Conservation (phyloP, 345 rosid genomes). For the Euphorbia pulcherrima region DNA sequence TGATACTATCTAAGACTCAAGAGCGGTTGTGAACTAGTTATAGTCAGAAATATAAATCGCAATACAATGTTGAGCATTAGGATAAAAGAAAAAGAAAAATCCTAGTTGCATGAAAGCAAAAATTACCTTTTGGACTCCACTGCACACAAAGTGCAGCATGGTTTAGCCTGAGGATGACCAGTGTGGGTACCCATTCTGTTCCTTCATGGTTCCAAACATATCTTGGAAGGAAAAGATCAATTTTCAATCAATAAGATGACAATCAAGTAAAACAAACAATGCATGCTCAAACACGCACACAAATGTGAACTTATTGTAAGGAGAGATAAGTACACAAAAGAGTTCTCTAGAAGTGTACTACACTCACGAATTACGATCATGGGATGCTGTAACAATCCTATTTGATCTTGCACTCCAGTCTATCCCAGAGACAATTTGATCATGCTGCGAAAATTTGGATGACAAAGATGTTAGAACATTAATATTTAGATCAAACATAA, state of each 20-base stretch:
- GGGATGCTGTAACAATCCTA: slow-evolving; percentile 83
- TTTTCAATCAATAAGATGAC: slow-evolving; percentile 17
- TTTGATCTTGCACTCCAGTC: slow-evolving; percentile 89
- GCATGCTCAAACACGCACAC: not conserved
- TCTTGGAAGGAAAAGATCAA: slow-evolving; percentile 36
- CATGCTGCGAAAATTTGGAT: slow-evolving; percentile 60
- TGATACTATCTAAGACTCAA: not conserved
- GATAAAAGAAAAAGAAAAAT: slow-evolving; percentile 10
- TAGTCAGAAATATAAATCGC: not conserved
- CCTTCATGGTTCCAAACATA: slow-evolving; percentile 94
- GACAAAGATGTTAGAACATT: not conserved
- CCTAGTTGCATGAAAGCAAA: slow-evolving; percentile 4
- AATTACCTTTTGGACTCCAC: slow-evolving; percentile 91
- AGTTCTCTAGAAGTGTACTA: not conserved
- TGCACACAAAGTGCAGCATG: slow-evolving; percentile 96
- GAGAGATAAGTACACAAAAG: not conserved
- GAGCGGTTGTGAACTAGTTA: not conserved
- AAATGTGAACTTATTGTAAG: not conserved
- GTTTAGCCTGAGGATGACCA: slow-evolving; percentile 93
- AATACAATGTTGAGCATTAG: not conserved
- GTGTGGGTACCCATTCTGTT: slow-evolving; percentile 86
- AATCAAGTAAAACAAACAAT: not conserved
- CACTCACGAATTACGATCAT: slow-evolving; percentile 96
- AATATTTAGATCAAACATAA: not conserved
- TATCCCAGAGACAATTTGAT: slow-evolving; percentile 92